Evolutionary conservation across 2,329 filamentous ascomycete genomes (phyloP), one percentile per base, ranked within the genome.

Genomic region (Cyphellophora europaea): DNA sequence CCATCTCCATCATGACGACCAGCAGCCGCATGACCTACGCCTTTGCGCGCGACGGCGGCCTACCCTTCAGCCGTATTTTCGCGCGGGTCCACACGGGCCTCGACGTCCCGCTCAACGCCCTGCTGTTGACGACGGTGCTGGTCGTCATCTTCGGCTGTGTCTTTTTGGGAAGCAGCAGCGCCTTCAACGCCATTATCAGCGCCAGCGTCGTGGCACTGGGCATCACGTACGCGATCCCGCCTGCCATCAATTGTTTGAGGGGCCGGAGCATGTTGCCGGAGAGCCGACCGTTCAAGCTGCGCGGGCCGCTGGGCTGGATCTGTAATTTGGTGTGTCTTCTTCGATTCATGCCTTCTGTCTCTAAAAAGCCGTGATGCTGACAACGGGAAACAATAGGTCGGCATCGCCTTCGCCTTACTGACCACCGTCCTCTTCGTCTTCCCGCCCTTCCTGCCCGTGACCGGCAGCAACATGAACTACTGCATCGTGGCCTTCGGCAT

Each of bases 361-460:
- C n/a, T n/a, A n/a, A 21, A 14, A 13, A 17, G 18, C 27, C 3
- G 14, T 14, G 6, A 21, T 32, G 32, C 39, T 49, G 19, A 50
- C 38, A n/a, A 33, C n/a, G 15, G 10, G 17, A n/a, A n/a, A n/a
- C 21, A 25, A 8, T 37, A 49, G 46, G 30, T 72, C 17, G 79
- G 81, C 4, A 65, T 87, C 30, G 61, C 62, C 0, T 87, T 80
- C 57, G 72, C 79, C 1, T 59, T 74, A 10, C 54, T 86, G n/a
- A 86, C 81, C 0, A 85, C 79, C 0, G 74, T 85, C 1, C 65
- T 87, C 1, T 86, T 86, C 57, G 67, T 85, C 13, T 84, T 86
- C 57, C 82, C 82, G 3, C 81, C 82, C 0, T 68, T 67, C 5
- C 51, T 77, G 3, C 79, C 78, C 0, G 77, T 79, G 2, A 75